These are phyloP conservation scores for Sarocladium oryzae DNA, from an alignment of 2,329 filamentous ascomycete species.

Conservation along the genomic window DNA sequence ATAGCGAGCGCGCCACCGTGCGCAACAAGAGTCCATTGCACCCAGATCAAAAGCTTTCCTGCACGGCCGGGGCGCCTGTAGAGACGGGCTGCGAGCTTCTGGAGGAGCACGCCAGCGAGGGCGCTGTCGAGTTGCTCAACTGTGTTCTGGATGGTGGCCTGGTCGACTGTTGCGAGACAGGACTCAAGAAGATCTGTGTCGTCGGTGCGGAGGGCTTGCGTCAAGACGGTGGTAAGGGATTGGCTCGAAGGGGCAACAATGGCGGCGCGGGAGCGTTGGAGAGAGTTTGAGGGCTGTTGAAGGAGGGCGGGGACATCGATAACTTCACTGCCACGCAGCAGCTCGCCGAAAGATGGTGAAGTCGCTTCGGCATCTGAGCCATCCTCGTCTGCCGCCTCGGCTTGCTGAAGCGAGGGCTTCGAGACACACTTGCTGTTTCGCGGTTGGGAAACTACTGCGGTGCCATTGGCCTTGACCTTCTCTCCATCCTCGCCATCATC, in stretches of 20 bases:
- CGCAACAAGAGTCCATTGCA: conserved; percentile 88
- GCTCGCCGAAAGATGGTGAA: conserved; percentile 77
- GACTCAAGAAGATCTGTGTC: conserved; percentile 86
- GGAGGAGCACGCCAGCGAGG: conserved; percentile 71
- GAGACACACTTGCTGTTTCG: conserved; percentile 13
- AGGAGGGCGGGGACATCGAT: conserved; percentile 68
- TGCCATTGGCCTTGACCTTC: conserved; percentile 15
- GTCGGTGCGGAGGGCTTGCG: conserved; percentile 88
- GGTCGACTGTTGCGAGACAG: conserved; percentile 76
- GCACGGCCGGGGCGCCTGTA: conserved; percentile 83
- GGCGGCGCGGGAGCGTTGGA: conserved; percentile 28
- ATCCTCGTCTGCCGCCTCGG: conserved; percentile 12
- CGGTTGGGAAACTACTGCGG: conserved; percentile 14
- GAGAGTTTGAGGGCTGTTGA: conserved; percentile 29
- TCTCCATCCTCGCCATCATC: conserved; percentile 36
- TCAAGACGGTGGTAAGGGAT: conserved; percentile 85
- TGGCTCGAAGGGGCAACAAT: conserved; percentile 63
- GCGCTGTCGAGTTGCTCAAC: conserved; percentile 85
- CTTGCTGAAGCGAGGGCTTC: conserved; percentile 11
- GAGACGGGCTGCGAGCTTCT: conserved; percentile 79
- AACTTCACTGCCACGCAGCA: conserved; percentile 62
- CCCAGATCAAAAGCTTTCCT: conserved; percentile 86
- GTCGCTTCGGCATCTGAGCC: conserved; percentile 28
- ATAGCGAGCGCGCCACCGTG: conserved; percentile 88
- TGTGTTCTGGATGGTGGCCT: conserved; percentile 73